Evolutionary conservation across 768 basidiomycete genomes (phyloP), one percentile per base, ranked within the genome.

Genomic region (button mushroom (Agaricus bisporus)): DNA sequence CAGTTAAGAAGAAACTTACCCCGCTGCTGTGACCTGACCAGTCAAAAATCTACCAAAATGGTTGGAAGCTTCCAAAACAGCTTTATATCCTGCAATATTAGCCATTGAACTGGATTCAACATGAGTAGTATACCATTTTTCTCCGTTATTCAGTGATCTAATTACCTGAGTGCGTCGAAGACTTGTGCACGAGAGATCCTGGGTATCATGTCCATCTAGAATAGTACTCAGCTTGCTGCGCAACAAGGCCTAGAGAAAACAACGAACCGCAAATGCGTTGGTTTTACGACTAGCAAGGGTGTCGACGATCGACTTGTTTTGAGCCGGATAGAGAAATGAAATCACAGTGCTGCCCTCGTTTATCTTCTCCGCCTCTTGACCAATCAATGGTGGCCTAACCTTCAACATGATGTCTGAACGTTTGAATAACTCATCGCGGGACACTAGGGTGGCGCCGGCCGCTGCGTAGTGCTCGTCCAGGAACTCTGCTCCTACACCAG

Each of bases 21-120:
- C 89, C 66, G 90, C 91, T 54, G 91, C 91, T 5, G 91, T 94
- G 51, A 91, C 89, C 67, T 94, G 91, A 61, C 91, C 91, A 32
- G 91, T 91, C 59, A 94, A 74, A 71, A 91, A 93, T 60, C 91
- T 76, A 62, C 91, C 91, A 61, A 94, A 94, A 63, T 88, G 81
- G 66, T 91, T 92, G 22, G 90, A 88, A 28, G 91, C 91, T 67
- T 94, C 91, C 64, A 94, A 67, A 44, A 94, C 90, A 38, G 91
- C 91, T 66, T 94, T 91, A 68, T 94, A 94, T 11, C 91, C 91
- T n/a, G 90, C 81, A 39, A 91, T 93, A 64, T 93, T 94, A n/a
- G 87, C 85, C 91, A 94, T 94, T 22, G 90, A 92, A 62, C 91
- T 91, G 52, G 5, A 51, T 15, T 41, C 28, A 35, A 44, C 42